Evolutionary conservation across 768 basidiomycete genomes (phyloP).

Genomic region (Macrolepiota dolichaula): DNA sequence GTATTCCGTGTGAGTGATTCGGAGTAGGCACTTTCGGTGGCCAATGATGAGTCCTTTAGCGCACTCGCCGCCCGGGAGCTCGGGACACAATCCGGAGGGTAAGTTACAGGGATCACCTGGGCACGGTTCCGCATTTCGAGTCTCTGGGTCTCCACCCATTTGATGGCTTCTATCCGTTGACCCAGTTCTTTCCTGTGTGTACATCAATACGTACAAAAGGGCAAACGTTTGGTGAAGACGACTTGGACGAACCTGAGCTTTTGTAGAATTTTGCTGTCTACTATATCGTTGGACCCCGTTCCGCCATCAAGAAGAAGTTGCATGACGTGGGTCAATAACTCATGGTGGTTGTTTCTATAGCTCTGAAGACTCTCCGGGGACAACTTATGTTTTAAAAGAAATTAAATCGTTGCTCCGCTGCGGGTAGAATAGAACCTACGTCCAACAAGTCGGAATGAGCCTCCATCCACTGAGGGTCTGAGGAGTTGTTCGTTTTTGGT

Average conservation of each 20-base stretch:
- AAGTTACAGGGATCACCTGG: neutral
- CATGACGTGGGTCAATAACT: conserved; percentile 4
- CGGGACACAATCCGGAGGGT: neutral
- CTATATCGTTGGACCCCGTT: neutral
- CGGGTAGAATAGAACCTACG: neutral
- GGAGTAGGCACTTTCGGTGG: too few relatives aligned
- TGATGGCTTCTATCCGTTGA: conserved; percentile 7
- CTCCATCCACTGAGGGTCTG: conserved; percentile 1
- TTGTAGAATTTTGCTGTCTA: conserved; percentile 3
- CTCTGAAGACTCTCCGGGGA: neutral
- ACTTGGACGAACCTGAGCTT: neutral
- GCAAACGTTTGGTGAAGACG: neutral
- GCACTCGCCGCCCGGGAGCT: neutral
- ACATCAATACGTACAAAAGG: neutral
- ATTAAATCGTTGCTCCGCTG: neutral
- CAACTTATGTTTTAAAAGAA: neutral
- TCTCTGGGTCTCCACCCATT: neutral
- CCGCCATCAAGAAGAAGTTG: conserved; percentile 1
- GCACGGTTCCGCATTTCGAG: neutral
- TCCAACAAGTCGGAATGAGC: neutral
- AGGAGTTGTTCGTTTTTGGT: neutral
- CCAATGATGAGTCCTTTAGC: neutral
- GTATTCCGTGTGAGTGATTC: neutral
- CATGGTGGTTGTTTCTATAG: neutral
- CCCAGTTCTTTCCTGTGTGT: conserved; percentile 3